Evolutionary conservation across 331 rosid species (phyloP).

Genomic region (Spiraea crenata): DNA sequence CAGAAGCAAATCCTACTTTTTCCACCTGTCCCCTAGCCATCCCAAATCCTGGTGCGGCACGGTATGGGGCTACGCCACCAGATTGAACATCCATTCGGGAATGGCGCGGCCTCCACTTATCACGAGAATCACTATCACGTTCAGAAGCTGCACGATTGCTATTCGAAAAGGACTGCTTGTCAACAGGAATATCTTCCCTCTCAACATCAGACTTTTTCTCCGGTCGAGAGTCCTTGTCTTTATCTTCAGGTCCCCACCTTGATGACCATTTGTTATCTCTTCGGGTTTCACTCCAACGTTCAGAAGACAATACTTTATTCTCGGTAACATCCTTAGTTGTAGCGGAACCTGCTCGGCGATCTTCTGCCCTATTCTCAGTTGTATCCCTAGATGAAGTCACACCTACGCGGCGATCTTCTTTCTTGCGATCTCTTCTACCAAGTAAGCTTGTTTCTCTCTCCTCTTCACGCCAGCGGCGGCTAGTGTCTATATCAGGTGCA

Average conservation of each 20-base stretch:
- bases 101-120: conserved; percentile 85
- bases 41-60: conserved; percentile 82
- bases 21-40: conserved; percentile 61
- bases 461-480: conserved; percentile 79
- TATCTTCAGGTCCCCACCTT: conserved; percentile 87
- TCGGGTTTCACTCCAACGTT: conserved; percentile 49
- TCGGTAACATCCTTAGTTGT: conserved; percentile 39
- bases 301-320: conserved; percentile 36
- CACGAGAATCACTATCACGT: conserved; percentile 64
- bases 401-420: conserved; percentile 63
- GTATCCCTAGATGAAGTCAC: conserved; percentile 35
- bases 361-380: conserved; percentile 48
- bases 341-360: conserved; percentile 50
- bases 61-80: conserved; percentile 55
- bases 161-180: conserved; percentile 47
- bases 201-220: conserved; percentile 56
- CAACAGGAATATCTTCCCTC: conserved; percentile 48
- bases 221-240: conserved; percentile 60
- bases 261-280: conserved; percentile 82
- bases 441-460: conserved; percentile 74
- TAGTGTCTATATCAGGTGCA: conserved; percentile 51
- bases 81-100: conserved; percentile 54
- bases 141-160: conserved; percentile 49
- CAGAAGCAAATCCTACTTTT: conserved; percentile 54
- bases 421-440: conserved; percentile 66